Base-by-base conservation (phyloP, 2,329 filamentous ascomycete species). In the Tolypocladium album region DNA sequence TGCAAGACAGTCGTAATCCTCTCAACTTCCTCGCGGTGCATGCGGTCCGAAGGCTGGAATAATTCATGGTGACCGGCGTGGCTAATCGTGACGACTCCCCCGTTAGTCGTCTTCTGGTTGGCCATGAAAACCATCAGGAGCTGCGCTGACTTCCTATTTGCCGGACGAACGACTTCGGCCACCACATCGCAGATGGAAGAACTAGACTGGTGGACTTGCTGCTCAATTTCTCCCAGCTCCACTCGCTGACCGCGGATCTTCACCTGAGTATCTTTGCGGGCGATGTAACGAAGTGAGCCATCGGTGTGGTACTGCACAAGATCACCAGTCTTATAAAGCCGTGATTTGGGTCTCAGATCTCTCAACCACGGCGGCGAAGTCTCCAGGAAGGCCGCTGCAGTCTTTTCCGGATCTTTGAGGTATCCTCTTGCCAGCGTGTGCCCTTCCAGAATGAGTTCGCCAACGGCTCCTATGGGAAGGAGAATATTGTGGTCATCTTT, bases 171-270 rank as follows among this genome's bases (percentile, higher is more conserved):
- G 2, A 59, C 57, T 24, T 61, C 60, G 27, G 50, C 58, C 7
- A 59, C 38, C n/a, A 57, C 60, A 24, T 61, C 55, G 7, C 27
- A 17, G 2, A 58, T 34, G 4, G n/a, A 43, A 11, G 36, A 7
- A 34, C 38, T 55, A 11, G 22, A 17, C 11, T 57, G 52, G 9
- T 31, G 57, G 17, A 66, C 58, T 34, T 62, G 58, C 39, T 63
- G 53, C 40, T 71, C 69, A 5, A 72, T 61, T 22, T 73, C 72
- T 0, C 63, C 67, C 4, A 82, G 73, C 69, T 82, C 86, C 50
- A 84, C 75, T 39, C 82, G 71, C 60, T 79, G 84, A 13, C 86
- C 86, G 13, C 79, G 76, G 7, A 87, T 70, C 67, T 87, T 87
- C 55, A 86, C 76, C 66, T 86, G 83, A 0, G 76, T 76, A 63